Evolutionary conservation across 1,284 basidiomycete genomes (phyloP), one percentile per base, ranked within the genome.

Genomic region (Papiliotrema terrestris): DNA sequence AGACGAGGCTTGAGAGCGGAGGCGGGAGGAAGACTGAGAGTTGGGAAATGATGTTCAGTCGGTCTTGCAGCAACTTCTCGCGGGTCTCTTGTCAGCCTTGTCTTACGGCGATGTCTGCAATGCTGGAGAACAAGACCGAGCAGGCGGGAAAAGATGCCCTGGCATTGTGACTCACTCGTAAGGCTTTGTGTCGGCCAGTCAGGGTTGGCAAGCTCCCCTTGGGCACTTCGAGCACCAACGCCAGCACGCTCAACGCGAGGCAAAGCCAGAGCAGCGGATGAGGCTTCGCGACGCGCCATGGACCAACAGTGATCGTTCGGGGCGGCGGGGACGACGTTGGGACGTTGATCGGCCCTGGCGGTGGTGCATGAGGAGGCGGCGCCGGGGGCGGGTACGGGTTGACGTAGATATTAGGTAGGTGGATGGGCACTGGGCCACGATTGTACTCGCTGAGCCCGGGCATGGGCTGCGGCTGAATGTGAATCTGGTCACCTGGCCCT

Each of bases 191-290:
- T n/a, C 73, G 52, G 0, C 73, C 72, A 0, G 72, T 75, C 19
- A 75, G 26, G 11, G 73, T 73, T 19, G 72, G 73, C 19, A 75
- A 52, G 29, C 53, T 46, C 2, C 72, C 72, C 55, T 73, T 75
- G 3, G 73, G 73, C 23, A 75, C 69, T 37, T 63, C 64, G 38
- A 75, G 58, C 3, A 75, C 63, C 36, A 75, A 50, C 1, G 71
- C 68, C 15, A 69, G 45, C 8, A 73, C 11, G 25, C 63, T 67
- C 14, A 73, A 49, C 0, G 55, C 52, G 35, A 75, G 56, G 43
- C 64, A 69, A 42, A 75, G 23, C 68, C 68, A 75, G 15, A 73
- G 57, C n/a, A 75, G 57, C 2, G 73, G 72, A 58, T 75, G 73
- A 26, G 72, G 68, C 43, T 44, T 42, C 3, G 43, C 35, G 3